Evolutionary conservation across 805 yeast genomes (phyloP).

Genomic region (Lachancea mirantina): DNA sequence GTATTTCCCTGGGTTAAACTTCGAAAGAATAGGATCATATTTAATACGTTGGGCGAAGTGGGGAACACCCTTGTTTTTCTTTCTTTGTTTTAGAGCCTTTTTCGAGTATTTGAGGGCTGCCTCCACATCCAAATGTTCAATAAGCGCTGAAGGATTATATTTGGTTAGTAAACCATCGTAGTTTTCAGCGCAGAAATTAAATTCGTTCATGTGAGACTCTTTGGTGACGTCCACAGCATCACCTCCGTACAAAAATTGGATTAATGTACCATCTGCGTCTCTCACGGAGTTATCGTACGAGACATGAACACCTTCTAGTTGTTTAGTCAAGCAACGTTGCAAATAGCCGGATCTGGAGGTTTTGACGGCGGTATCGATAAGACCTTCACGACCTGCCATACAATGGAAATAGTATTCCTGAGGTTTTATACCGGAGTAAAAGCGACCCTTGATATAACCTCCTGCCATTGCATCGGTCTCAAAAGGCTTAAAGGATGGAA

Average conservation of each 20-base stretch:
- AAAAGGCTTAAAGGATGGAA: conserved; percentile 92
- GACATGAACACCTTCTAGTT: conserved; percentile 92
- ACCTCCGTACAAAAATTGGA: conserved; percentile 96
- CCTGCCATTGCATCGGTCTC: conserved; percentile 98
- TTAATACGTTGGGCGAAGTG: conserved; percentile 57
- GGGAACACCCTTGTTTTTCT: conserved; percentile 55
- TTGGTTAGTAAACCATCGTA: conserved; percentile 78
- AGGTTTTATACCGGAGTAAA: conserved; percentile 95
- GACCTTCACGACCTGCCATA: conserved; percentile 99
- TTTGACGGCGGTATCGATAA: conserved; percentile 98
- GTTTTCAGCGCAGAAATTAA: conserved; percentile 87
- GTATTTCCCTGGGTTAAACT: conserved; percentile 81
- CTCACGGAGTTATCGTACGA: conserved; percentile 93
- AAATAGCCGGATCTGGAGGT: conserved; percentile 97
- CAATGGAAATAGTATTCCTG: conserved; percentile 99
- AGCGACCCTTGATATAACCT: conserved; percentile 94
- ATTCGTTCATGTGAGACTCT: conserved; percentile 90
- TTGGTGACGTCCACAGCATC: conserved; percentile 91
- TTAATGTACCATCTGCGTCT: conserved; percentile 87
- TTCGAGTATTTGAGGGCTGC: conserved; percentile 74
- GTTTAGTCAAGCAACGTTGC: conserved; percentile 97
- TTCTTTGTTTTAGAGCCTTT: conserved; percentile 66
- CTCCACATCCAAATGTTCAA: conserved; percentile 74
- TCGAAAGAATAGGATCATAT: conserved; percentile 83
- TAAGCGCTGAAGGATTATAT: conserved; percentile 72